These are phyloP conservation scores for Pilaira anomala DNA, from an alignment of 192 early-diverging fungal species.

Conservation along the genomic window DNA sequence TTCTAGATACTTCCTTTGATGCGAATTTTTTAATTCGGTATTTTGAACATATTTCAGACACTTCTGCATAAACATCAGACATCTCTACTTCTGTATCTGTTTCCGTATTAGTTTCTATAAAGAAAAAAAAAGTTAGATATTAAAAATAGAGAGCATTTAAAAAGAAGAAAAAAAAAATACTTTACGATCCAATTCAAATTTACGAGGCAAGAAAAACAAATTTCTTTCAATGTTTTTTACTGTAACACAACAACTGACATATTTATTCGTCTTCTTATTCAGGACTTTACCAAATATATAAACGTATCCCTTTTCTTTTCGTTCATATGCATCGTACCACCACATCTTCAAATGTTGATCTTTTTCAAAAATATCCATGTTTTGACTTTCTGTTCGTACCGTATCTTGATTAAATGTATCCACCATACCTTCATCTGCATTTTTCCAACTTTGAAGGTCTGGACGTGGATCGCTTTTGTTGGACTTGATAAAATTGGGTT, in stretches of 20 bases:
- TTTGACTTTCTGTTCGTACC: background rate
- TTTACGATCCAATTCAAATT: constrained; percentile 48
- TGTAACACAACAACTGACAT: constrained; percentile 77
- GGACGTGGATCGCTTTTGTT: background rate
- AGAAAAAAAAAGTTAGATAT: no score
- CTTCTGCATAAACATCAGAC: constrained; percentile 71
- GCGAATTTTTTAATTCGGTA: constrained; percentile 56
- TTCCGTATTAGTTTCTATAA: constrained; percentile 42
- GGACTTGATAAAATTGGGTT: background rate
- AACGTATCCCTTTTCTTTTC: constrained; percentile 58
- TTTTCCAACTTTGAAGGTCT: constrained; percentile 2
- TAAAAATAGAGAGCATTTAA: no score
- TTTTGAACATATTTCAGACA: constrained; percentile 55
- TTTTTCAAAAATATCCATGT: constrained; percentile 13
- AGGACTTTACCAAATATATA: constrained; percentile 90
- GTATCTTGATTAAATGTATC: background rate
- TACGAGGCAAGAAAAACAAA: constrained; percentile 87
- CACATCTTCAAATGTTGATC: constrained; percentile 64
- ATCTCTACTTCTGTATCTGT: constrained; percentile 61
- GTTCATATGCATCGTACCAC: constrained; percentile 93
- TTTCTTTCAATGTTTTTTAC: constrained; percentile 83
- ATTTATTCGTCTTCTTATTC: constrained; percentile 49
- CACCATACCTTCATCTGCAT: background rate
- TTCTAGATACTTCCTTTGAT: constrained; percentile 65
- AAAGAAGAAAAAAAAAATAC: no score